A percentile compares a stretch with the other conserved stretches of the same genome.
Evolutionary conservation across 2,329 filamentous ascomycete genomes (phyloP).

Genomic region (Zelopaecilomyces penicillatus): DNA sequence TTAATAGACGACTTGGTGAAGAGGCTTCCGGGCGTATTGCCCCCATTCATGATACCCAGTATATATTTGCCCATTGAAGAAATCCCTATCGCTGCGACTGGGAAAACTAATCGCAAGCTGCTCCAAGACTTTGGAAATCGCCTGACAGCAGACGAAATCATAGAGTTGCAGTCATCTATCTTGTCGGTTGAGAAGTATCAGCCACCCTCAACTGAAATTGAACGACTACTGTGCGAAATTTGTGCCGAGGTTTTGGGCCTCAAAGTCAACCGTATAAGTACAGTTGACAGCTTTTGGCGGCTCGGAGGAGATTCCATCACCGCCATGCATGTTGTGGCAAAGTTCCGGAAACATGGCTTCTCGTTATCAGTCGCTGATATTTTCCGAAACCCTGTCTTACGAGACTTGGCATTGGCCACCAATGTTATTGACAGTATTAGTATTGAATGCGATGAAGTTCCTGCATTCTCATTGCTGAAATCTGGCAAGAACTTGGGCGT

Average conservation of each 20-base stretch:
- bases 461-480: neutral
- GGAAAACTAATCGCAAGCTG: conserved; percentile 6
- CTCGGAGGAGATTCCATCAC: neutral
- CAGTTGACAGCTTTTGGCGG: neutral
- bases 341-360: neutral
- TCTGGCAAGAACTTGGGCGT: neutral
- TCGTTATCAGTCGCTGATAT: neutral
- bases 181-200: neutral
- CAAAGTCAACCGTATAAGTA: neutral
- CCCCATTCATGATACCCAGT: conserved; percentile 8
- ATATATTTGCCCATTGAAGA: conserved; percentile 5
- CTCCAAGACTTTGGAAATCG: neutral
- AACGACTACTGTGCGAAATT: neutral
- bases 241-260: neutral
- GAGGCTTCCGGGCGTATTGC: neutral
- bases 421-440: neutral
- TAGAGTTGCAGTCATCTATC: neutral
- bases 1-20: neutral
- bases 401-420: neutral
- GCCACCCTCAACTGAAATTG: neutral
- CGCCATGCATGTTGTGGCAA: neutral
- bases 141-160: neutral
- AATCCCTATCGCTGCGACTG: conserved; percentile 6
- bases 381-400: neutral
- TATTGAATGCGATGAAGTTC: neutral